Base-by-base conservation (phyloP, 345 rosid genomes). In the Brassica incana region DNA sequence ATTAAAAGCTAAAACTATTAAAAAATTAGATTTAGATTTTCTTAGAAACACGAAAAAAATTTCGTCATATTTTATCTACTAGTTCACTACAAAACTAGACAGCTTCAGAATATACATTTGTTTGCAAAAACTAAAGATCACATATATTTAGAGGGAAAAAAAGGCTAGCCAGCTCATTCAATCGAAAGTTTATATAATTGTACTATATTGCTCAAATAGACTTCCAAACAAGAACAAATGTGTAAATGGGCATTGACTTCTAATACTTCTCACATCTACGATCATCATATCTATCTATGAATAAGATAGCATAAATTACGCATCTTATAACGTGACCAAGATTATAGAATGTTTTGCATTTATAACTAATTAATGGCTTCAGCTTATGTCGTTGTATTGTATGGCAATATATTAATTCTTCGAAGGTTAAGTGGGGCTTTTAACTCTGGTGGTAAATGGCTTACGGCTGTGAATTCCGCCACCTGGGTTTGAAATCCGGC, bases 151-250 rank as follows among this genome's bases (percentile, higher is more conserved):
- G 25, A 8, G 23, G 66, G 1, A 2, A 2, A 20, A 36, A 7
- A 15, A 35, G 38, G 38, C 38, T 11, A 23, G 15, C 12, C 4
- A 10, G 4, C n/a, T 23, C 67, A 20, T 6, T 20, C 54, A 23
- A 8, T 23, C 33, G 14, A 32, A 45, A 75, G 25, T 50, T n/a
- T 59, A 59, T 0, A 11, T 0, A 40, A 65, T 30, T 50, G 12
- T 32, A 23, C 36, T 20, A 38, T 33, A 14, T 52, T 54, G 43
- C 27, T 56, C 73, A 27, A 56, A 15, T 75, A 59, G 78, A 72
- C 59, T 67, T 56, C 59, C 25, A 58, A 67, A 5, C 33, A 10
- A 7, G 29, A 75, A 27, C 20, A 16, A 50, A 65, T 16, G 14
- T 45, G 10, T 29, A 6, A 27, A 6, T 3, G 52, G 32, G 18